Evolutionary conservation across 2,329 filamentous ascomycete genomes (phyloP).

Genomic region (Dothideomycetes sp.): DNA sequence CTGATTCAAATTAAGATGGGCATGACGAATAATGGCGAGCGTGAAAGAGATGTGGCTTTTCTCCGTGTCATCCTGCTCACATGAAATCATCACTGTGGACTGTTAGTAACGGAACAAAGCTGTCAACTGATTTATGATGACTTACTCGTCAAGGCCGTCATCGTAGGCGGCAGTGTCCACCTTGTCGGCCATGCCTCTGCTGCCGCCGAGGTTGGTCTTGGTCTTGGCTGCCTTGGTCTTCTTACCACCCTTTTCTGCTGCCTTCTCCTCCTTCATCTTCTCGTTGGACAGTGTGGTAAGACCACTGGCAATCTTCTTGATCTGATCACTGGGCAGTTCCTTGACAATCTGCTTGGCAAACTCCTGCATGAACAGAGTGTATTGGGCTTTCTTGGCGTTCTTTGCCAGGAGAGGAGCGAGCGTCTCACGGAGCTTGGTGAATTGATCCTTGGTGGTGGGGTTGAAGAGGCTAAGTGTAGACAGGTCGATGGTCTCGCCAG

Average conservation of each 20-base stretch:
- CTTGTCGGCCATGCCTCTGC: slow-evolving; percentile 41
- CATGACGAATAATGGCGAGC: too few species aligned
- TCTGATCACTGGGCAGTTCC: slow-evolving; percentile 81
- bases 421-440: slow-evolving; percentile 65
- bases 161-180: slow-evolving; percentile 72
- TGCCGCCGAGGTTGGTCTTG: slow-evolving; percentile 70
- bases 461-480: slow-evolving; percentile 75
- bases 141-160: slow-evolving; percentile 72
- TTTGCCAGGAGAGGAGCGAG: slow-evolving; percentile 66
- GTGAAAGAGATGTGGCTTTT: not conserved
- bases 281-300: slow-evolving; percentile 90
- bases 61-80: slow-evolving; percentile 33
- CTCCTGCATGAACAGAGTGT: slow-evolving; percentile 80
- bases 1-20: too few species aligned
- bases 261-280: slow-evolving; percentile 98
- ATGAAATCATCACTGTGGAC: slow-evolving; percentile 56
- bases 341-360: slow-evolving; percentile 79
- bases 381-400: slow-evolving; percentile 81
- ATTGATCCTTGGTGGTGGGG: slow-evolving; percentile 77
- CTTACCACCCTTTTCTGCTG: slow-evolving; percentile 85
- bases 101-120: slow-evolving; percentile 10
- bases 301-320: slow-evolving; percentile 86
- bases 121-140: slow-evolving; percentile 17
- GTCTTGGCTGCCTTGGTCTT: slow-evolving; percentile 96
- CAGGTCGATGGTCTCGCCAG: slow-evolving; percentile 71